Evolutionary conservation across 2,329 filamentous ascomycete species (phyloP).

Genomic region (Trichoderma sp.): DNA sequence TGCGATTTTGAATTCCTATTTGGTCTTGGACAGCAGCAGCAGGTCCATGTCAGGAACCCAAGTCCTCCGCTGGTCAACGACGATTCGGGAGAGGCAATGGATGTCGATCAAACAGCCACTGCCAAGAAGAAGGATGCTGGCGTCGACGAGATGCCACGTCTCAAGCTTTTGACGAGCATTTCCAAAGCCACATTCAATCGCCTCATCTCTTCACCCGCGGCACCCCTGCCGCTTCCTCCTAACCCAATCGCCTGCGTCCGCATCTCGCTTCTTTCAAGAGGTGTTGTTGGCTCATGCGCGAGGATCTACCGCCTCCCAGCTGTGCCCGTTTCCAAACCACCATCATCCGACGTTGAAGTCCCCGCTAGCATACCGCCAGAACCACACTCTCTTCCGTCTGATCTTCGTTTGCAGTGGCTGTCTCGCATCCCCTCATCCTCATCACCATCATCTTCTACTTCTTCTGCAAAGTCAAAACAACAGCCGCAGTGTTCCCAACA

Average conservation of each 20-base stretch:
- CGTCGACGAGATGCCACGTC: constrained; percentile 1
- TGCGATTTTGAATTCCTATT: constrained; percentile 82
- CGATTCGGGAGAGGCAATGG: constrained; percentile 37
- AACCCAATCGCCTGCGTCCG: constrained; percentile 60
- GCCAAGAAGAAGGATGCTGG: not conserved
- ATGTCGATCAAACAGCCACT: constrained; percentile 33
- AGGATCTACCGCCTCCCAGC: constrained; percentile 81
- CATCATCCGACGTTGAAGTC: constrained; percentile 46
- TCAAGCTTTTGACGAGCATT: constrained; percentile 31
- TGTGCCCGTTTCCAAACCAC: constrained; percentile 26
- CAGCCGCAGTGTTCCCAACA: not conserved
- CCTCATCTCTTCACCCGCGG: constrained; percentile 30
- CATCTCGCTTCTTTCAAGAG: constrained; percentile 68
- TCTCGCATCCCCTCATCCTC: constrained; percentile 46
- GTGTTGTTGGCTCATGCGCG: constrained; percentile 70
- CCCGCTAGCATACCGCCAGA: constrained; percentile 46
- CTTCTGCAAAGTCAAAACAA: not conserved
- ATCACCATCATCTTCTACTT: not conserved
- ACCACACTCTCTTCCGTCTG: constrained; percentile 40
- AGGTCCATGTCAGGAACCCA: not conserved
- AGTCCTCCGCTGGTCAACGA: constrained; percentile 27
- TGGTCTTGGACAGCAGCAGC: constrained; percentile 28
- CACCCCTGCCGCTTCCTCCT: constrained; percentile 34
- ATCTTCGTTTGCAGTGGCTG: constrained; percentile 73
- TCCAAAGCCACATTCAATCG: constrained; percentile 37